Evolutionary conservation across 2,329 filamentous ascomycete genomes (phyloP).

Genomic region (Monilinia laxa): DNA sequence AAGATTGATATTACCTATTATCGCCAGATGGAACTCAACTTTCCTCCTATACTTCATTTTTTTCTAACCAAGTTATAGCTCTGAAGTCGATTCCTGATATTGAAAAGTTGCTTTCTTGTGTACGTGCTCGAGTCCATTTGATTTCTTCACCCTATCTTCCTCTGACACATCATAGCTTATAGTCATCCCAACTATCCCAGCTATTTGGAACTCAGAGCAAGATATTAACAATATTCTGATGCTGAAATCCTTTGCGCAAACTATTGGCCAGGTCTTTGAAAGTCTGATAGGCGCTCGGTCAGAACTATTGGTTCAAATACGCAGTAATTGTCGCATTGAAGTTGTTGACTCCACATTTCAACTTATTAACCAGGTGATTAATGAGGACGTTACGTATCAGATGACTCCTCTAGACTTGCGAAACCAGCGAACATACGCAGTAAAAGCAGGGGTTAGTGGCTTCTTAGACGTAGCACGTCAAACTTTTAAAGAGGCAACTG

Average conservation of each 20-base stretch:
- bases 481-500: conserved; percentile 84
- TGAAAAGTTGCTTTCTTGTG: conserved; percentile 76
- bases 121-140: conserved; percentile 43
- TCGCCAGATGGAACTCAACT: neutral
- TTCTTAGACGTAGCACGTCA: conserved; percentile 85
- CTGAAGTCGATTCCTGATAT: conserved; percentile 75
- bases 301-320: conserved; percentile 64
- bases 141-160: conserved; percentile 29
- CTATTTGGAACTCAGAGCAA: conserved; percentile 70
- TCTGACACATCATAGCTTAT: conserved; percentile 58
- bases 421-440: conserved; percentile 87
- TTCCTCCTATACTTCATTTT: neutral
- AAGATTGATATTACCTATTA: neutral
- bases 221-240: conserved; percentile 84
- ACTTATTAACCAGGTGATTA: conserved; percentile 69
- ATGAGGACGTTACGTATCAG: conserved; percentile 77
- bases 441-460: conserved; percentile 80
- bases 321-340: conserved; percentile 65
- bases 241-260: conserved; percentile 76
- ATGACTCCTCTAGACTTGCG: conserved; percentile 78
- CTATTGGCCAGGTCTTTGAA: conserved; percentile 65
- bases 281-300: conserved; percentile 65
- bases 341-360: conserved; percentile 60
- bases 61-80: conserved; percentile 46
- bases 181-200: conserved; percentile 65